Base-by-base conservation (phyloP, 1,139 yeast species). In the Yamadazyma spencermartinsiae region DNA sequence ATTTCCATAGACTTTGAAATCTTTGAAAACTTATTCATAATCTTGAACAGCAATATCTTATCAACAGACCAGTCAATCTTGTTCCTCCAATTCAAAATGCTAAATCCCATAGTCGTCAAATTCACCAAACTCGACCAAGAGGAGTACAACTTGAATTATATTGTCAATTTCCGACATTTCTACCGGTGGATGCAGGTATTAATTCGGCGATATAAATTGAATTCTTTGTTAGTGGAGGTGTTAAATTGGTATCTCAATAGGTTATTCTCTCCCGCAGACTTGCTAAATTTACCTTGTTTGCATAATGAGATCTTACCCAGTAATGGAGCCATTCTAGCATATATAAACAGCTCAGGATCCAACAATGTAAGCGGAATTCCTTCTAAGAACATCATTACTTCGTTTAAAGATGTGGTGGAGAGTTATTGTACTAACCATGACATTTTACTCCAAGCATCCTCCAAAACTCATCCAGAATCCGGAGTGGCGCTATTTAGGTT, bases 321-420 rank as follows among this genome's bases (percentile, higher is more conserved):
- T 8, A 31, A 26, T 6, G 25, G 32, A 2, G 31, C 37, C 15
- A 36, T 41, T 2, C 2, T 41, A 2, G 20, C 30, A 4, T 19
- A 19, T 14, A 24, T 41, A 6, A 17, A 8, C 5, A 19, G 18
- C 6, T 11, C 8, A 14, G 4, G 6, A 5, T 14, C 16, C 13
- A 19, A 16, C 2, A 43, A 45, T 35, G 55, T 53, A 10, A 49
- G 61, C 18, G 72, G 72, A 1, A 53, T 65, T 3, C 68, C 72
- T 0, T 46, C 64, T 0, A 50, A 57, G 31, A 57, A 56, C 24
- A 52, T 69, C 4, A 42, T 56, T 39, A 61, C 68, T 3, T 50
- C 68, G 1, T 72, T 67, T 41, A 67, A 58, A 36, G 74, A 72
- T 42, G 72, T 71, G 12, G 65, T 72, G 3, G 48, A 45, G 26